A percentile compares a stretch with the other conserved stretches of the same genome.
These are phyloP conservation scores for Solanum verrucosum DNA, from an alignment of 257 asterid species.

Conservation along the genomic window DNA sequence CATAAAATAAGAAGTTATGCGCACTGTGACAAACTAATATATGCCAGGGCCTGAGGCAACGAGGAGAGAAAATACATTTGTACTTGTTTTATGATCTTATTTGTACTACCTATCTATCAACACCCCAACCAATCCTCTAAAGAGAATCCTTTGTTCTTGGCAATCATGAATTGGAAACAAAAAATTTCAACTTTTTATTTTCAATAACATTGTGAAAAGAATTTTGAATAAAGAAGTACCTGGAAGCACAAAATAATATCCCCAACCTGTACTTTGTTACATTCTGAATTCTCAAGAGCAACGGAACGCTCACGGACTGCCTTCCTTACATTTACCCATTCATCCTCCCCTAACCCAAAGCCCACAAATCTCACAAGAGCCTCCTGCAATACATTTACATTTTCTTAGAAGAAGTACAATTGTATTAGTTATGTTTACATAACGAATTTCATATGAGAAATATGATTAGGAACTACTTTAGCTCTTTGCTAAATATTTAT, in stretches of 20 bases:
- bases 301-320: constrained; percentile 69
- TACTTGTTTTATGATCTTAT: not conserved
- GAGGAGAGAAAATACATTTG: not conserved
- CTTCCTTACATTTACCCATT: constrained; percentile 60
- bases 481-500: not conserved
- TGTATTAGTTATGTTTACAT: not conserved
- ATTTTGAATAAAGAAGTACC: constrained; percentile 27
- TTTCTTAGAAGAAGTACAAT: not conserved
- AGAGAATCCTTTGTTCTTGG: not conserved
- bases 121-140: not conserved
- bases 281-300: constrained; percentile 65
- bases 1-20: not conserved
- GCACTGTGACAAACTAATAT: not conserved
- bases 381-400: constrained; percentile 45
- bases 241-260: constrained; percentile 78
- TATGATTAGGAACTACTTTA: not conserved
- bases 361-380: constrained; percentile 68
- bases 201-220: not conserved
- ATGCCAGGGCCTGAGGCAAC: not conserved
- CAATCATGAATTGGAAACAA: not conserved
- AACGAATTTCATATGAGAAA: not conserved
- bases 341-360: constrained; percentile 67
- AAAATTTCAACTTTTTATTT: not conserved
- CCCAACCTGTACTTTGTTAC: constrained; percentile 59
- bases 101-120: not conserved